Evolutionary conservation across 2,329 filamentous ascomycete genomes (phyloP).

Genomic region (Sporothrix schenckii): DNA sequence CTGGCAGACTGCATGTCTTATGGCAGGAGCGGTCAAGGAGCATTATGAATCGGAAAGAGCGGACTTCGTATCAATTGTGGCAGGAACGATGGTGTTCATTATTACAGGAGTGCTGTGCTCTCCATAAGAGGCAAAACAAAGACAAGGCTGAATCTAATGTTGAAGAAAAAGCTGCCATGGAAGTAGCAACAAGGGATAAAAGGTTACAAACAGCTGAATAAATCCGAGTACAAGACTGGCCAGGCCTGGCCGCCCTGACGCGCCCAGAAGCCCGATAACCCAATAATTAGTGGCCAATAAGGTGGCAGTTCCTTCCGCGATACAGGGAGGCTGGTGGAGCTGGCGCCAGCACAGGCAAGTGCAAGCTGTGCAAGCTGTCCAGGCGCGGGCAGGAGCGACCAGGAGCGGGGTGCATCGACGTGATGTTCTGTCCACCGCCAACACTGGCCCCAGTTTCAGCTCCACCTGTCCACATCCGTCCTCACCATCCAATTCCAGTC

Average conservation of each 20-base stretch:
- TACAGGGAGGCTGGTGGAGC: neutral
- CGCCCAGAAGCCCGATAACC: neutral
- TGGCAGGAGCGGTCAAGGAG: slow-evolving; percentile 21
- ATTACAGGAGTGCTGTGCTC: neutral
- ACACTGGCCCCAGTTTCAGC: neutral
- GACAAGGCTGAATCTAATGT: slow-evolving; percentile 9
- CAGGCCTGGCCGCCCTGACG: neutral
- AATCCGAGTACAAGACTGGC: neutral
- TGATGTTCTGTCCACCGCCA: neutral
- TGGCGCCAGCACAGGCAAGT: neutral
- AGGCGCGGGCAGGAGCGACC: neutral
- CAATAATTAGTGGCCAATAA: slow-evolving; percentile 4
- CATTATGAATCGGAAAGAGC: neutral
- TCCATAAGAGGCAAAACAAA: neutral
- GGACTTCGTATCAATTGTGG: no score
- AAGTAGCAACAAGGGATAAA: neutral
- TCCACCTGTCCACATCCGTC: slow-evolving; percentile 5
- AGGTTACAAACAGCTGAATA: neutral
- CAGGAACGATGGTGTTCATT: neutral
- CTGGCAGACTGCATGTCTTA: neutral
- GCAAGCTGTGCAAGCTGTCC: neutral
- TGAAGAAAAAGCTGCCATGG: neutral
- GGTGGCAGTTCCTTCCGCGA: neutral
- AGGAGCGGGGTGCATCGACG: neutral
- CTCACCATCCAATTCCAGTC: neutral